Base-by-base conservation (phyloP, 2,329 filamentous ascomycete species). In the Aspergillus vadensis region DNA sequence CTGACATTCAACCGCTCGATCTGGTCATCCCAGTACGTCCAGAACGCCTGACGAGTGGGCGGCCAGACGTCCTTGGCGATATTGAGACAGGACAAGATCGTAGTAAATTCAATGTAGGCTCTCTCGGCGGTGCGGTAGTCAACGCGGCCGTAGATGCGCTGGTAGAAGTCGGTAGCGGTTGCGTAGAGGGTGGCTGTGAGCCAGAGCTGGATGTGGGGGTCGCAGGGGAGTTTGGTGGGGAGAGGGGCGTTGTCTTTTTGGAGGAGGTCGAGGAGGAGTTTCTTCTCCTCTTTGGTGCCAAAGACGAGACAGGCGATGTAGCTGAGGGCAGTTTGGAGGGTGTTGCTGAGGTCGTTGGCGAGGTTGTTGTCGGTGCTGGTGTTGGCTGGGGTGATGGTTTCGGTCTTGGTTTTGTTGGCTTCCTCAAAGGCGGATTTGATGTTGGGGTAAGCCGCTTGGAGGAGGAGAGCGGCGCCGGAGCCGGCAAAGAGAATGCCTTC, bases 1-100 rank as follows among this genome's bases (percentile, higher is more conserved):
- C 72, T 72, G 5, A 75, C 73, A 4, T 61, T 65, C 53, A 75
- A 50, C 27, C 65, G 60, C 15, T 66, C 60, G 19, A 76, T 61
- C 59, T 72, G 70, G 8, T 70, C 66, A 30, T 76, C 74, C 74
- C 74, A 76, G 61, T 73, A 76, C n/a, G 58, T 64, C 74, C 74
- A 76, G 52, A 76, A 76, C 1, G 65, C 69, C 43, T 67, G 63
- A 6, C 74, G 71, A 6, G 69, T 66, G 5, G 67, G 58, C 2
- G 74, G 74, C 74, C 74, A 76, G 5, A 63, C 63, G 1, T 68
- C 70, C 0, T 64, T n/a, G 0, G 72, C 69, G 6, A 75, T 53
- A 14, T 67, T 67, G 10, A 76, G 66, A 15, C 65, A 66, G 48
- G 66, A 61, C 48, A 74, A 62, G 14, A 76, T 57, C 15, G 72